Base-by-base conservation (phyloP, 495 filamentous ascomycete species). In the Aspergillus conjunctus region DNA sequence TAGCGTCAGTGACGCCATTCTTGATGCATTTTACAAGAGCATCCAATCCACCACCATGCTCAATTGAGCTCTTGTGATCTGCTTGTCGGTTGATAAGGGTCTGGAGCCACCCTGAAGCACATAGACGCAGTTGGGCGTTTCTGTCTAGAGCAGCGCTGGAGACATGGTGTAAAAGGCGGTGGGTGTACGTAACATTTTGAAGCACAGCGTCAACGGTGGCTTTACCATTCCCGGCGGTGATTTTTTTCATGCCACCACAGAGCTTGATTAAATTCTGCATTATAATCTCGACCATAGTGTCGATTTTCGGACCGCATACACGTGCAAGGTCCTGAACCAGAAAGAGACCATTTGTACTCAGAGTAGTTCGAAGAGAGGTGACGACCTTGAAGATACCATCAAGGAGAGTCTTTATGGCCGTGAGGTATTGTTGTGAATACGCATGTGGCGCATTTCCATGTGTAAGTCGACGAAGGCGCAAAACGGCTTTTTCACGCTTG, bases 351-450 rank as follows among this genome's bases (percentile, higher is more conserved):
- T 89, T 89, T 30, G 90, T 92, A 3, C 89, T 93, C 50, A 96
- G 77, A 45, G 91, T 98, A 1, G 95, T 98, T 61, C 95, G 82
- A 37, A 98, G 79, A 1, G 94, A 96, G 68, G 84, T 89, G 45
- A 90, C 84, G 7, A 87, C 88, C 69, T 97, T 97, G 66, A 98
- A 80, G 45, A 98, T 93, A 51, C 92, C 92, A 68, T 98, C 94
- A 17, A 97, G 75, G 7, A 94, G 73, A 12, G 77, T 78, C 61
- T 93, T 92, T 32, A 95, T 82, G 49, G 83, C 83, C 11, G 80
- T 74, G 18, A 93, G 58, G 64, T 89, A 96, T 3, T 81, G 74
- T 34, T 85, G 82, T 21, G 84, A 80, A 65, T 88, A 96, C 50
- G 94, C 89, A 17, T 85, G 82, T 7, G 89, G 87, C 6, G 88